phyloP scores from a whole-genome alignment of 2,329 filamentous ascomycete species.

The Curvularia lunata region DNA sequence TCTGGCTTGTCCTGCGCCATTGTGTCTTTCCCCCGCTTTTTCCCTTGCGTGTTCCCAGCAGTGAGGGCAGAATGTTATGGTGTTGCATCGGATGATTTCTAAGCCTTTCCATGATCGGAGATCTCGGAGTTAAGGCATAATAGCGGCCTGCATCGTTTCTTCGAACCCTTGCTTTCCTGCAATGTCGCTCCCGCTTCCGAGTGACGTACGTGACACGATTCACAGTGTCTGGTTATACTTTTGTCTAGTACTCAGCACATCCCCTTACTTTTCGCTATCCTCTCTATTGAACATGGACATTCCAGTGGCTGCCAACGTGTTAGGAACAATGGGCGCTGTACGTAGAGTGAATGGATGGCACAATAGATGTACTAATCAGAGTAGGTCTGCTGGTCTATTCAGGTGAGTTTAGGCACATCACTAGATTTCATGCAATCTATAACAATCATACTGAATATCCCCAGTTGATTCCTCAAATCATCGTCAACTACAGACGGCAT shows the following conservation, averaged over 20 bases:
- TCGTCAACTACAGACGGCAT: constrained; percentile 71
- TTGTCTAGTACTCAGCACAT: not conserved
- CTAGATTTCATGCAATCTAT: not conserved
- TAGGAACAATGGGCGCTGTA: constrained; percentile 66
- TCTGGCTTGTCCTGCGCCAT: constrained; percentile 37
- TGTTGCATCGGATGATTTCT: constrained; percentile 24
- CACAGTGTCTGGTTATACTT: not conserved
- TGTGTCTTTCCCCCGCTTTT: not conserved
- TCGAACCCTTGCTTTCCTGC: constrained; percentile 8
- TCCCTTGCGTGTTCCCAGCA: not conserved
- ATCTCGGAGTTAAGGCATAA: constrained; percentile 19
- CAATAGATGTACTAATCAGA: constrained; percentile 13
- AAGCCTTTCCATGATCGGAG: constrained; percentile 21
- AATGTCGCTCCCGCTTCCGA: not conserved
- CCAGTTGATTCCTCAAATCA: constrained; percentile 71
- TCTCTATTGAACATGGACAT: constrained; percentile 57
- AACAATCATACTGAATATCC: not conserved
- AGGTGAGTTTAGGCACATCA: constrained; percentile 49
- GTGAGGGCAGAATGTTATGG: constrained; percentile 4
- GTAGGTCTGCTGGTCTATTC: constrained; percentile 68
- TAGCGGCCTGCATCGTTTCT: constrained; percentile 11
- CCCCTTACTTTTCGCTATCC: not conserved
- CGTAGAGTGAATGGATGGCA: constrained; percentile 13
- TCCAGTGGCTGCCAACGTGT: constrained; percentile 62
- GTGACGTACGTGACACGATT: not conserved